phyloP scores from a whole-genome alignment of 306 rosid species.

The Acacia crassicarpa region DNA sequence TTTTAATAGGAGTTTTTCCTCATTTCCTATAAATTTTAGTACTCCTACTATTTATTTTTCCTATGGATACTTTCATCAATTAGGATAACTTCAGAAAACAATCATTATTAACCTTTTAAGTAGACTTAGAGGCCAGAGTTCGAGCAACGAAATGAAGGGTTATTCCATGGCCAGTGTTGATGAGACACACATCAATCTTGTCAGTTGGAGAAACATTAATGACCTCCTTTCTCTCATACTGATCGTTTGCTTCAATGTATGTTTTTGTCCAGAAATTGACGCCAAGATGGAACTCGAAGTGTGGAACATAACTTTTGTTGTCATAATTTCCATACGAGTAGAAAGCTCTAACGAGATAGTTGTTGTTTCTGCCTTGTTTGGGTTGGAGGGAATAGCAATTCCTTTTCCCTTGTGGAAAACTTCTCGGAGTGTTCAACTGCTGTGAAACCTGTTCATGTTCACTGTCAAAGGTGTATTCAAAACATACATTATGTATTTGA shows the following conservation, averaged over 20 bases:
- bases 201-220: background rate
- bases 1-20: too few species aligned
- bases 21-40: too few species aligned
- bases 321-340: background rate
- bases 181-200: background rate
- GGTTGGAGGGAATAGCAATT: constrained; percentile 48
- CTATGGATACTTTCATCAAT: too few species aligned
- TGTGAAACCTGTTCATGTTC: background rate
- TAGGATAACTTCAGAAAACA: too few species aligned
- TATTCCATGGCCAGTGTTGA: background rate
- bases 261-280: background rate
- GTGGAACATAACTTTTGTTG: background rate
- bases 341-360: constrained; percentile 38
- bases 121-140: constrained; percentile 7
- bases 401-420: constrained; percentile 41
- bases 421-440: background rate
- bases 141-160: background rate
- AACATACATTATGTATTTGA: background rate
- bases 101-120: too few species aligned
- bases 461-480: background rate
- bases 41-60: too few species aligned
- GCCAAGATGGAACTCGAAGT: background rate
- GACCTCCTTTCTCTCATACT: too few species aligned
- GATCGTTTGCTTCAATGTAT: too few species aligned
- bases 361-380: constrained; percentile 23